These are phyloP conservation scores for Galium porrigens DNA, from an alignment of 305 asterid genomes.

Conservation along the genomic window DNA sequence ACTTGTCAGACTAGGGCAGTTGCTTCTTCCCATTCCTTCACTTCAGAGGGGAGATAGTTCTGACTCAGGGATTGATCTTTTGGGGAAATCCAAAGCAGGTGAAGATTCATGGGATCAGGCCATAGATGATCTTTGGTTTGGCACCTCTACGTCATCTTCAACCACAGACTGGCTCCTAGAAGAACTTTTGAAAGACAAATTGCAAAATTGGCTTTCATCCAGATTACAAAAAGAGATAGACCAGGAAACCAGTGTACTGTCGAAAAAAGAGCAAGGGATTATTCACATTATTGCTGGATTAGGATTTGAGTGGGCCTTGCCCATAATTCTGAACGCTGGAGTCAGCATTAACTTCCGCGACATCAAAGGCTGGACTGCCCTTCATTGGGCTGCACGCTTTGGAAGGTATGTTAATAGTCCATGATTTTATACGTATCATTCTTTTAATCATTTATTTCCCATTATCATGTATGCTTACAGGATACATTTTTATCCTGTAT, in stretches of 20 bases:
- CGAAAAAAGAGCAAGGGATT: slow-evolving; percentile 84
- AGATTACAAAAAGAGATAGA: slow-evolving; percentile 30
- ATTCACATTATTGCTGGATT: slow-evolving; percentile 81
- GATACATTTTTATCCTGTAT: too few species aligned
- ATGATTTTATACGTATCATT: background rate
- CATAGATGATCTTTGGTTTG: slow-evolving; percentile 50
- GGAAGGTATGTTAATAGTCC: slow-evolving; percentile 51
- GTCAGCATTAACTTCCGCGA: slow-evolving; percentile 75
- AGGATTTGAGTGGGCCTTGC: slow-evolving; percentile 96
- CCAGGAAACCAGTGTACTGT: slow-evolving; percentile 30
- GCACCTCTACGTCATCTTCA: slow-evolving; percentile 37
- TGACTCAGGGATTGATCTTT: slow-evolving; percentile 32
- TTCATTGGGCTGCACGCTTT: slow-evolving; percentile 97
- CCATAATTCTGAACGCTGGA: slow-evolving; percentile 65
- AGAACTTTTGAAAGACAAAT: slow-evolving; percentile 74
- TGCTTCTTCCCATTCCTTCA: slow-evolving; percentile 45
- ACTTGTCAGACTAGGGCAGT: slow-evolving; percentile 64
- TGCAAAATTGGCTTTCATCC: slow-evolving; percentile 61
- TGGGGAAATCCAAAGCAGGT: slow-evolving; percentile 32
- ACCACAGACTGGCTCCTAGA: slow-evolving; percentile 72
- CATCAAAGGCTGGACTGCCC: slow-evolving; percentile 89
- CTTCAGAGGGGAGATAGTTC: slow-evolving; percentile 27
- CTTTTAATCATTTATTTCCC: background rate
- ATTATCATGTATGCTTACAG: too few species aligned
- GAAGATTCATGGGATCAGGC: slow-evolving; percentile 62